A percentile compares a stretch with the other conserved stretches of the same genome.
Evolutionary conservation across 805 yeast genomes (phyloP).

Genomic region (Jamesozyma hellenica): DNA sequence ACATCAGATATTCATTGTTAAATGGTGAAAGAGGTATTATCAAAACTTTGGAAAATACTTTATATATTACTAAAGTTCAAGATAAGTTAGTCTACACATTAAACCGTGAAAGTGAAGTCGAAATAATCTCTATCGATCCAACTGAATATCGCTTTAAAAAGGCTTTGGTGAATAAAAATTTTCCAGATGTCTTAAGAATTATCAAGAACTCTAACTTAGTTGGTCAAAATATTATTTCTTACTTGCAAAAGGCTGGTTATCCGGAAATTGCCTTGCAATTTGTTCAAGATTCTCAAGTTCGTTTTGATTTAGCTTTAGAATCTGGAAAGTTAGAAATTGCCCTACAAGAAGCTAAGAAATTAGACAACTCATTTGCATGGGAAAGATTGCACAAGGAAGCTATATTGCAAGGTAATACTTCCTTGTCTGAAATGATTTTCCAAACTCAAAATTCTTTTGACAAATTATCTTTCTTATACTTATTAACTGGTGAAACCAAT

Average conservation of each 20-base stretch:
- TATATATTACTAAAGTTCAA: slow-evolving; percentile 65
- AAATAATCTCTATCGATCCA: slow-evolving; percentile 74
- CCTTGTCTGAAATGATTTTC: slow-evolving; percentile 74
- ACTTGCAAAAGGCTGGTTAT: slow-evolving; percentile 87
- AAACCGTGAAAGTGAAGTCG: slow-evolving; percentile 77
- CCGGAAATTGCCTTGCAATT: slow-evolving; percentile 97
- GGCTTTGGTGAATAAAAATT: slow-evolving; percentile 82
- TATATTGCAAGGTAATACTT: slow-evolving; percentile 76
- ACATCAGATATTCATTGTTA: slow-evolving; percentile 82
- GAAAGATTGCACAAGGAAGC: slow-evolving; percentile 79
- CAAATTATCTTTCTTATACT: slow-evolving; percentile 78
- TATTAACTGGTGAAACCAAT: slow-evolving; percentile 68
- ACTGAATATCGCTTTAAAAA: slow-evolving; percentile 95
- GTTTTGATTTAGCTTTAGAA: slow-evolving; percentile 91
- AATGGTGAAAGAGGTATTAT: slow-evolving; percentile 95
- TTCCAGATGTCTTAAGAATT: slow-evolving; percentile 81
- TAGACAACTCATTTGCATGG: slow-evolving; percentile 67
- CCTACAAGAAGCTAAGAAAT: slow-evolving; percentile 71
- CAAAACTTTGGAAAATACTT: slow-evolving; percentile 80
- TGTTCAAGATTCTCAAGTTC: slow-evolving; percentile 91
- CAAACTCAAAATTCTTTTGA: slow-evolving; percentile 84
- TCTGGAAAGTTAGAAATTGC: slow-evolving; percentile 85
- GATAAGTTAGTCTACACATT: slow-evolving; percentile 71
- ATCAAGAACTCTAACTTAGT: slow-evolving; percentile 84
- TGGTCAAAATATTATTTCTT: slow-evolving; percentile 94